Evolutionary conservation across 2,329 filamentous ascomycete species (phyloP), one percentile per base, ranked within the genome.

Genomic region (Ilyonectria robusta): DNA sequence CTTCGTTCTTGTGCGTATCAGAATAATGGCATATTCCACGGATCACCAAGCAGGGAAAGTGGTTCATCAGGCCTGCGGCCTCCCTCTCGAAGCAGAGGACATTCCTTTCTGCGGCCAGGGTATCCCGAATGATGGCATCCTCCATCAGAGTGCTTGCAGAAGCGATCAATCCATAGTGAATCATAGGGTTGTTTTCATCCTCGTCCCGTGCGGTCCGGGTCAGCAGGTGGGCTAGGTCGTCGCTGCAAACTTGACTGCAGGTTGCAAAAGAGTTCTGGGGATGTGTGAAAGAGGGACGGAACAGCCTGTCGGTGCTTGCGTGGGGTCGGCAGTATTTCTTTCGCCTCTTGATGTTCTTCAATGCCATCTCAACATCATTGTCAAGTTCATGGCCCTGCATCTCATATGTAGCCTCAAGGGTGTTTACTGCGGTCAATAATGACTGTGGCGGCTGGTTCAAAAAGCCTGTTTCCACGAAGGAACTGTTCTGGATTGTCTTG

Each of bases 401-500:
- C 17, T 66, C 50, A 19, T 68, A 65, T 6, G 13, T 7, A 5
- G 31, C 59, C 37, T 60, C 42, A 4, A 33, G 31, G 8, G 31
- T 11, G 31, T 33, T 33, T 6, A 33, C 31, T 33, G 31, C 31
- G 2, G 11, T 33, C 31, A 54, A 60, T 0, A 74, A 48, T 5
- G 10, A 3, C 4, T 19, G 19, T 4, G 19, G 44, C 4, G 19
- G 31, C 31, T 33, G 31, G 31, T 11, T 33, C 11, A 33, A 33
- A 11, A 33, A 33, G 8, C 31, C 31, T 13, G 19, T 46, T 6
- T 46, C 8, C 21, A 11, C 10, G 21, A 72, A 76, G 0, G 3
- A 6, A 21, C 68, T 55, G 2, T 54, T 21, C 29, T 73, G 68
- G 1, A 68, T 51, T 2, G 54, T 47, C 37, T 75, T 73, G 3